Evolutionary conservation across 2,329 filamentous ascomycete genomes (phyloP).

Genomic region (Chaetomium sp.): DNA sequence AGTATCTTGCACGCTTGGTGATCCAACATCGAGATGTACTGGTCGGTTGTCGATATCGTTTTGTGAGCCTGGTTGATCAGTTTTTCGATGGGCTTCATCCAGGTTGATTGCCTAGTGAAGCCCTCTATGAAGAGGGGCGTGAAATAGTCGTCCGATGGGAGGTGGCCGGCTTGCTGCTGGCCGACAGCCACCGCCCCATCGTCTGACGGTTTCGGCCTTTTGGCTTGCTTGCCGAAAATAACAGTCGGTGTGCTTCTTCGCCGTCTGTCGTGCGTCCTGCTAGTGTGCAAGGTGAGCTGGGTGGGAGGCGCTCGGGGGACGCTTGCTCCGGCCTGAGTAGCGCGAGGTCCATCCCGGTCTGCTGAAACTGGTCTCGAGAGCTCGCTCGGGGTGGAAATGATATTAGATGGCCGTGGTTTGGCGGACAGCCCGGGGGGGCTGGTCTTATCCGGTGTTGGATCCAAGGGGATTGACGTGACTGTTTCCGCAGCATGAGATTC

Average conservation of each 20-base stretch:
- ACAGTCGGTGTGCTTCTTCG: constrained; percentile 73
- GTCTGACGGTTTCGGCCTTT: constrained; percentile 42
- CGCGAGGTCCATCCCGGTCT: background rate
- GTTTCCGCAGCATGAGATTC: background rate
- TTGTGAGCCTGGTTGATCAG: constrained; percentile 84
- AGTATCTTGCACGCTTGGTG: constrained; percentile 85
- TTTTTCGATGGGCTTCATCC: constrained; percentile 67
- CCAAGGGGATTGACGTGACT: background rate
- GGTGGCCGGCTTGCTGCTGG: constrained; percentile 46
- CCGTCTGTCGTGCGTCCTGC: constrained; percentile 57
- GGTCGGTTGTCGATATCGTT: constrained; percentile 82
- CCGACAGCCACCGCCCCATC: constrained; percentile 51
- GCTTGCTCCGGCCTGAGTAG: constrained; percentile 6
- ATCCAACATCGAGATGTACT: constrained; percentile 80
- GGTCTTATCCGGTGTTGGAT: background rate
- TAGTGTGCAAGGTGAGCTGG: constrained; percentile 33
- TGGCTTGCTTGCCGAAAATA: constrained; percentile 71
- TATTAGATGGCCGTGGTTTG: background rate
- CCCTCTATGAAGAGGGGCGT: constrained; percentile 63
- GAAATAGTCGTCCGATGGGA: constrained; percentile 64
- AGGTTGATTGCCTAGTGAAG: constrained; percentile 56
- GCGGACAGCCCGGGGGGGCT: background rate
- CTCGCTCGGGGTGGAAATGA: background rate
- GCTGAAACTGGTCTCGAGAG: background rate
- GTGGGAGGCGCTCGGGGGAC: constrained; percentile 21